phyloP scores from a whole-genome alignment of 2,329 filamentous ascomycete genomes.

The Dactylonectria estremocensis region DNA sequence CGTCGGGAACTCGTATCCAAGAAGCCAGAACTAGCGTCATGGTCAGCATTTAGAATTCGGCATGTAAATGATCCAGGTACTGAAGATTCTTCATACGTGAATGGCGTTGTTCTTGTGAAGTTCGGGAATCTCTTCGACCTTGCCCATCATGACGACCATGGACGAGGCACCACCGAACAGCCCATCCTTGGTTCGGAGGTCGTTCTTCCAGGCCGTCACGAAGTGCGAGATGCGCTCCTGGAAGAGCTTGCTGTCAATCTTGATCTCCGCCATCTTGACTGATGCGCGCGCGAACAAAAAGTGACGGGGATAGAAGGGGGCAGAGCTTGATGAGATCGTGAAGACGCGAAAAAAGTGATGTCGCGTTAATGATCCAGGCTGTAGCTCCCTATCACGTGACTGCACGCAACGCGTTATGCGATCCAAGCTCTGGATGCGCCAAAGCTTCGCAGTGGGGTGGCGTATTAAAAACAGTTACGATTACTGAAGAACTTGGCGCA shows the following conservation, averaged over 20 bases:
- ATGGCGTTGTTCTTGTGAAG: constrained; percentile 98
- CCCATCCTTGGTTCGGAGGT: constrained; percentile 89
- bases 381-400: constrained; percentile 55
- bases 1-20: constrained; percentile 98
- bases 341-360: constrained; percentile 59
- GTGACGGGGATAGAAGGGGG: constrained; percentile 43
- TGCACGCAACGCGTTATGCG: constrained; percentile 44
- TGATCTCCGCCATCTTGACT: constrained; percentile 82
- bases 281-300: constrained; percentile 51
- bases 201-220: constrained; percentile 93
- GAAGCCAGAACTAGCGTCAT: constrained; percentile 86
- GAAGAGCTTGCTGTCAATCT: constrained; percentile 94
- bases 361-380: constrained; percentile 59
- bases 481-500: not conserved
- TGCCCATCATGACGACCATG: constrained; percentile 93
- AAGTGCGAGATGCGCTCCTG: constrained; percentile 93
- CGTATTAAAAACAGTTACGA: not conserved
- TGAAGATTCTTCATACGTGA: constrained; percentile 75
- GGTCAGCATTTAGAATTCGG: constrained; percentile 36
- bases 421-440: constrained; percentile 38
- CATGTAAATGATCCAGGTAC: not conserved
- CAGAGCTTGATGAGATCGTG: constrained; percentile 46
- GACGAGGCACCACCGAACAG: constrained; percentile 90
- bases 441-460: not conserved
- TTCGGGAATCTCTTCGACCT: constrained; percentile 88